Conservation (phyloP, 768 basidiomycete genomes). For the Daedalea quercina region DNA sequence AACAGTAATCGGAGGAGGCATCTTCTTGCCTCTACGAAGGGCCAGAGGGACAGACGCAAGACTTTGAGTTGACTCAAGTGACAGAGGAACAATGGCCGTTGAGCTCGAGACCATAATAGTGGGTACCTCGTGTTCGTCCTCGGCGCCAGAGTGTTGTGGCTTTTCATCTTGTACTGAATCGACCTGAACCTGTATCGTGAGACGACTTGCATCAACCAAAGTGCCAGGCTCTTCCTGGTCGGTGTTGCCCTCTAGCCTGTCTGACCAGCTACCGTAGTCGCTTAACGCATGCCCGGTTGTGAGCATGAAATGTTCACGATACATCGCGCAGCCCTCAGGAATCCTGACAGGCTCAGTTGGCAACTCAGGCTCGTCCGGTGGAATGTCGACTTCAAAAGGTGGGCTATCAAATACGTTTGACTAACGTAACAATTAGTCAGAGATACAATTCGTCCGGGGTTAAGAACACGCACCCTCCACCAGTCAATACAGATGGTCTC, state of each 20-base stretch:
- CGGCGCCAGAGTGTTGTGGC: background rate
- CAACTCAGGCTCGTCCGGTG: too few species aligned
- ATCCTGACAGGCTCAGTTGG: background rate
- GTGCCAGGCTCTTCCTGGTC: too few species aligned
- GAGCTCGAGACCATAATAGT: constrained; percentile 29
- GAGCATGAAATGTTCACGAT: background rate
- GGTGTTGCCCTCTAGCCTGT: too few species aligned
- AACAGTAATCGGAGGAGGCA: constrained; percentile 24
- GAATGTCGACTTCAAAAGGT: too few species aligned
- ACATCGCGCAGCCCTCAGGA: background rate
- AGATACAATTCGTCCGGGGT: background rate
- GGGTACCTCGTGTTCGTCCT: constrained; percentile 13
- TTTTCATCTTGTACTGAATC: background rate
- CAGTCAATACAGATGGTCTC: constrained; percentile 27
- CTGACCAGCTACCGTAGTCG: too few species aligned
- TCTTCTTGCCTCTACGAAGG: constrained; percentile 31
- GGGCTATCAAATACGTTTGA: background rate
- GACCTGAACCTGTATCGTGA: background rate
- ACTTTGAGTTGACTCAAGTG: constrained; percentile 22
- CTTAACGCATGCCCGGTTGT: too few species aligned
- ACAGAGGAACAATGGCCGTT: constrained; percentile 18
- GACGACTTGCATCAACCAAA: background rate
- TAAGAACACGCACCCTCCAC: constrained; percentile 26
- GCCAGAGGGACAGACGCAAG: constrained; percentile 25
- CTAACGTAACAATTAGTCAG: background rate